Evolutionary conservation across 305 asterid species (phyloP), one percentile per base, ranked within the genome.

Genomic region (Rubia tinctorum): DNA sequence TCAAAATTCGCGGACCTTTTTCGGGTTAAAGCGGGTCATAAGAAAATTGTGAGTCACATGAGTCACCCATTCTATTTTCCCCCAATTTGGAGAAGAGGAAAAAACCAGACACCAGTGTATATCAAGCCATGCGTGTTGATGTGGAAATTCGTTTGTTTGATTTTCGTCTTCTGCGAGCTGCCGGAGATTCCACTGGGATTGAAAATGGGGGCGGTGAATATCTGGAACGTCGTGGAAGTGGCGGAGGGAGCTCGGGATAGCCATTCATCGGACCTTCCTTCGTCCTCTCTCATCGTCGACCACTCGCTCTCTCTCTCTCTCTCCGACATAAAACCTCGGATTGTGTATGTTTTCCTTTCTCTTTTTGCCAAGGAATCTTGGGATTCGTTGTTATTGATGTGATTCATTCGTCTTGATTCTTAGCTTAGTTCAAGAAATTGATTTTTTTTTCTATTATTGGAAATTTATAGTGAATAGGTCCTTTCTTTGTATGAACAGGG

Each of bases 221-320:
- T 93, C 80, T 89, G 93, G 96, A 83, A 89, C 82, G 96, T 93
- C 82, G 80, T 88, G 80, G 89, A 84, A 81, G 91, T 91, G 80
- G 90, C 90, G 56, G 96, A 76, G 77, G 80, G 71, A 63, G 82
- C 79, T 65, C 76, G 64, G 14, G 71, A 78, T 73, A 81, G 73
- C 81, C 89, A 79, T 77, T 78, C 84, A 86, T 79, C 87, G 23
- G 83, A 86, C 53, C 83, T 91, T 81, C 97, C 92, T 30, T 89
- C 86, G 47, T 94, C 98, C 27, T 79, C 87, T 18, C 83, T 85
- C 80, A 81, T 86, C 78, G 75, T 91, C 78, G 90, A 91, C 68
- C 97, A 94, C 84, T 83, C 97, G 51, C 97, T 94, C 59, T 65
- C 98, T 47, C 97, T 94, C 59, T 65, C 98, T 47, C 80, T 82